A percentile compares a stretch with the other conserved stretches of the same genome.
phyloP scores from a whole-genome alignment of 768 basidiomycete genomes.

The Trametes punicea region DNA sequence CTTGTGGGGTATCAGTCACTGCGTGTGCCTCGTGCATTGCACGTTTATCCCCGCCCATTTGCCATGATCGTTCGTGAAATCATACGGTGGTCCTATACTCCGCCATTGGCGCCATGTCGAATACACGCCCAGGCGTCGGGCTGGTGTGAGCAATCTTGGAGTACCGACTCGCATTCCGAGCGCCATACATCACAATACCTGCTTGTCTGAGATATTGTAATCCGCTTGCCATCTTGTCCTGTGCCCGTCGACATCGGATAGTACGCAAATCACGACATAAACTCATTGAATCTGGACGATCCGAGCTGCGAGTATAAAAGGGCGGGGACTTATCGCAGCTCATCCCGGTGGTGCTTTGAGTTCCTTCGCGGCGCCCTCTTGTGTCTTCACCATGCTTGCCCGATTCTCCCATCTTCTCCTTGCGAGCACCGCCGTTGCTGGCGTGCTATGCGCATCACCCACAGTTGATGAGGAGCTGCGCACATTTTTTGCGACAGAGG shows the following conservation, averaged over 20 bases:
- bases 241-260: neutral
- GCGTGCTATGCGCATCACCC: constrained; percentile 4
- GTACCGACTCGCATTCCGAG: neutral
- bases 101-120: neutral
- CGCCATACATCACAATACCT: neutral
- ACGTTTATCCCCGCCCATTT: neutral
- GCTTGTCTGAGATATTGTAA: constrained; percentile 4
- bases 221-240: neutral
- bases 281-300: too few species aligned
- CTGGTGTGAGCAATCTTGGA: too few species aligned
- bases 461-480: constrained; percentile 6
- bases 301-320: constrained; percentile 14
- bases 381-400: constrained; percentile 3
- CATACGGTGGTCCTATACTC: neutral
- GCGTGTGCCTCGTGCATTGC: neutral
- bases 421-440: constrained; percentile 6
- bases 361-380: neutral
- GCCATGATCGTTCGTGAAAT: neutral
- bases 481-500: constrained; percentile 14
- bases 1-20: constrained; percentile 6
- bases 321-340: neutral
- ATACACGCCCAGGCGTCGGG: too few species aligned
- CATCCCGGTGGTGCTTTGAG: neutral
- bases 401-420: constrained; percentile 11
- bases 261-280: too few species aligned